Conservation (phyloP, 371 early-diverging fungal genomes). For the Mucor velutinosus region DNA sequence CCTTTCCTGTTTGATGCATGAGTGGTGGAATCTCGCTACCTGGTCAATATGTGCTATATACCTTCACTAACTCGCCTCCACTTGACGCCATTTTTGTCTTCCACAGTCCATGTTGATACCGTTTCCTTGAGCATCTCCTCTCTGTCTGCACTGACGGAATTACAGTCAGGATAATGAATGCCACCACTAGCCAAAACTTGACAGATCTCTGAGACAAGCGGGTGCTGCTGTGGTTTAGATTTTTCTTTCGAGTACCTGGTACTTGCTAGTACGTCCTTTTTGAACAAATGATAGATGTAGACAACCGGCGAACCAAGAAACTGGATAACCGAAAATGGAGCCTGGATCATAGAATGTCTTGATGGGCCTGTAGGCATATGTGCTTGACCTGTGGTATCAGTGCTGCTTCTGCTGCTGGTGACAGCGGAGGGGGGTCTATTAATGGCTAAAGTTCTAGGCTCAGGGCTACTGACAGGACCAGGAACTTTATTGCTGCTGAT, state of each 20-base stretch:
- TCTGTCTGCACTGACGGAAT: not conserved
- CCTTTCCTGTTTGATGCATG: not conserved
- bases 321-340: not conserved
- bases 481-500: too few species aligned
- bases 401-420: too few species aligned
- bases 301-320: not conserved
- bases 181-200: not conserved
- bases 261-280: too few species aligned
- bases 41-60: not conserved
- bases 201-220: not conserved
- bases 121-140: not conserved
- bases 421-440: too few species aligned
- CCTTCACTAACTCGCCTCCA: not conserved
- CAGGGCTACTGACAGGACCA: too few species aligned
- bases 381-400: too few species aligned
- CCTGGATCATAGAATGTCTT: not conserved
- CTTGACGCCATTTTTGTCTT: not conserved
- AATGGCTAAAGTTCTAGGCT: too few species aligned
- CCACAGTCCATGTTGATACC: not conserved
- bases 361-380: too few species aligned
- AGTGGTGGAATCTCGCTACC: too few species aligned
- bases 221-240: not conserved
- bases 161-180: not conserved
- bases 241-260: not conserved
- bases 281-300: not conserved